A percentile compares a stretch with the other conserved stretches of the same genome.
Conservation (phyloP, 176 grass and related monocot genomes). For the Paspalum vaginatum region DNA sequence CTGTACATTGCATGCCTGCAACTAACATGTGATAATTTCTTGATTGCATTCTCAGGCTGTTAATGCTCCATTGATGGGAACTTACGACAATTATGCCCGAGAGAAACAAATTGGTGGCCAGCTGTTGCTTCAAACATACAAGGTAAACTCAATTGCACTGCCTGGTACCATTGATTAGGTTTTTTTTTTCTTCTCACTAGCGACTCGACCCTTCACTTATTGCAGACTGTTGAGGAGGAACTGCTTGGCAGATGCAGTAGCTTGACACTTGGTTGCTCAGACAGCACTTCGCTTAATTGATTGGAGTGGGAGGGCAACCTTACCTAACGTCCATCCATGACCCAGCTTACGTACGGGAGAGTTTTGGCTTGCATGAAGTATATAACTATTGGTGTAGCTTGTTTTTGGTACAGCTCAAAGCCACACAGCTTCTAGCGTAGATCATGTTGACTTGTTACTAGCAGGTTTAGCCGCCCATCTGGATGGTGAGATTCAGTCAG, state of each 20-base stretch:
- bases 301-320: conserved; percentile 35
- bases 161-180: not conserved
- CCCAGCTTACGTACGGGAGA: conserved; percentile 45
- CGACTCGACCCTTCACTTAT: conserved; percentile 1
- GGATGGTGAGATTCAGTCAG: conserved; percentile 27
- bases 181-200: not conserved
- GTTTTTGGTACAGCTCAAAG: conserved; percentile 46
- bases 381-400: conserved; percentile 18
- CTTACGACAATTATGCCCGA: conserved; percentile 47
- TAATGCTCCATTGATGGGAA: conserved; percentile 50
- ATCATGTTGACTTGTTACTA: conserved; percentile 5
- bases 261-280: conserved; percentile 41
- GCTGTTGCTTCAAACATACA: conserved; percentile 61
- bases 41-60: conserved; percentile 43
- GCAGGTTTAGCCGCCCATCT: not conserved
- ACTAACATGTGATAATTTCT: not conserved
- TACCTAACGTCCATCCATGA: conserved; percentile 30
- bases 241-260: conserved; percentile 53
- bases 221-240: conserved; percentile 58
- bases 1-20: not conserved
- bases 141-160: conserved; percentile 36
- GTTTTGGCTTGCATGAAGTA: conserved; percentile 30
- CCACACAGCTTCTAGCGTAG: conserved; percentile 1
- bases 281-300: conserved; percentile 19
- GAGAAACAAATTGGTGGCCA: conserved; percentile 52